Evolutionary conservation across 805 yeast genomes (phyloP).

Genomic region (Kuraishia borneana): DNA sequence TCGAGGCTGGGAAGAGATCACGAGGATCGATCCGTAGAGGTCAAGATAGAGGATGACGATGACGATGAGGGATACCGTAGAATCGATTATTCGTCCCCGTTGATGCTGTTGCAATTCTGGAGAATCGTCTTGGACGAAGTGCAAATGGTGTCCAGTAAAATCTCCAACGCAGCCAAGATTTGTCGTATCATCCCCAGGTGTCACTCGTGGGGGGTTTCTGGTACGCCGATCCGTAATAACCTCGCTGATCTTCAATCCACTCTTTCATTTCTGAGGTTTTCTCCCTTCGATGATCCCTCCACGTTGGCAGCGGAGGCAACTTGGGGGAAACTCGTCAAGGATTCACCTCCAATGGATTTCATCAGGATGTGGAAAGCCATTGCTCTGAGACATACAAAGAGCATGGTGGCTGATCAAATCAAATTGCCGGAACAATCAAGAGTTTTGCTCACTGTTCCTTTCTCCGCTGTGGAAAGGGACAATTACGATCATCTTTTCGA

Average conservation of each 20-base stretch:
- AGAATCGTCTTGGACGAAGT: constrained; percentile 88
- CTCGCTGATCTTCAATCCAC: constrained; percentile 62
- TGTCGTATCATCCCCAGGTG: constrained; percentile 71
- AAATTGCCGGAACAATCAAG: constrained; percentile 70
- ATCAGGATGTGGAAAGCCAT: constrained; percentile 38
- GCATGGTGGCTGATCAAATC: constrained; percentile 70
- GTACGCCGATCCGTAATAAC: constrained; percentile 74
- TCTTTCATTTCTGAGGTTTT: constrained; percentile 49
- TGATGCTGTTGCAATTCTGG: constrained; percentile 78
- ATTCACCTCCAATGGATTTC: constrained; percentile 22
- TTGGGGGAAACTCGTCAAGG: constrained; percentile 14
- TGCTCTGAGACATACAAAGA: constrained; percentile 74
- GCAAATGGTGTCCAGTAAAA: constrained; percentile 74
- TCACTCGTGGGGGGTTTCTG: constrained; percentile 97
- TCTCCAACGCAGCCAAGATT: constrained; percentile 69
- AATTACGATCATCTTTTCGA: constrained; percentile 58
- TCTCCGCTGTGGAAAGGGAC: constrained; percentile 77
- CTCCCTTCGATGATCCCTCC: constrained; percentile 44
- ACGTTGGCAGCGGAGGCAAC: constrained; percentile 10
- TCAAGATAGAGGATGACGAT: constrained; percentile 8
- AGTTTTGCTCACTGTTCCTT: constrained; percentile 57
- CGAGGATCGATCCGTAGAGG: constrained; percentile 1
- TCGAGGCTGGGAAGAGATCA: neutral
- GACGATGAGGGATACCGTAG: constrained; percentile 13
- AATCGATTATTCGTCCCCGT: constrained; percentile 66